A percentile compares a stretch with the other conserved stretches of the same genome.
phyloP scores from a whole-genome alignment of 2,329 filamentous ascomycete genomes.

The Madurella mycetomatis region DNA sequence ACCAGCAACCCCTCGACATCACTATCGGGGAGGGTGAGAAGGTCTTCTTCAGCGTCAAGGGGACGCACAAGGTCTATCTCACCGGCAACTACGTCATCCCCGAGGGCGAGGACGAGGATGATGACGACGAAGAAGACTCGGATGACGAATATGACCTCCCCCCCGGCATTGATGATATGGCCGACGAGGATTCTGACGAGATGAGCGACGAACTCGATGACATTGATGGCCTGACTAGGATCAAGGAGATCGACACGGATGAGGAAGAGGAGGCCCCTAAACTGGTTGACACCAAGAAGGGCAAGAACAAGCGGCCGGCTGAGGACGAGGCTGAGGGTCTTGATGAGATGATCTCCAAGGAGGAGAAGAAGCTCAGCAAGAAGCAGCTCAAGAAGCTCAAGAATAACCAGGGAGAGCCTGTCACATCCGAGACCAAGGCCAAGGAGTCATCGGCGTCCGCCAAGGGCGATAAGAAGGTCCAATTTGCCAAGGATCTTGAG shows the following conservation, averaged over 20 bases:
- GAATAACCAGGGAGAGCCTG: slow-evolving; percentile 94
- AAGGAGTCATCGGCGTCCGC: slow-evolving; percentile 36
- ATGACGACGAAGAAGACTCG: slow-evolving; percentile 61
- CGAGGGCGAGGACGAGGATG: slow-evolving; percentile 58
- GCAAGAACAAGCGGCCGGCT: slow-evolving; percentile 92
- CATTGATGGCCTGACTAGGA: slow-evolving; percentile 66
- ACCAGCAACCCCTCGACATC: slow-evolving; percentile 92
- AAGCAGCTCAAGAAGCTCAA: slow-evolving; percentile 98
- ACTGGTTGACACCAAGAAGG: slow-evolving; percentile 54
- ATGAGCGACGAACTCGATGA: slow-evolving; percentile 75
- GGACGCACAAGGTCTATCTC: slow-evolving; percentile 84
- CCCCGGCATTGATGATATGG: slow-evolving; percentile 72
- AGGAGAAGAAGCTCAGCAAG: slow-evolving; percentile 79
- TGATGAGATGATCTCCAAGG: slow-evolving; percentile 81
- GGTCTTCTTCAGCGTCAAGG: slow-evolving; percentile 87
- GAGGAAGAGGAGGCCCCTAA: slow-evolving; percentile 71
- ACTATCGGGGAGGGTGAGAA: slow-evolving; percentile 83
- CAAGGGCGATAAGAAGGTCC: slow-evolving; percentile 86
- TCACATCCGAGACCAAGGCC: slow-evolving; percentile 56
- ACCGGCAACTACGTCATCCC: slow-evolving; percentile 93
- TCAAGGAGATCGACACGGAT: slow-evolving; percentile 78
- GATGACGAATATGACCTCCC: slow-evolving; percentile 77
- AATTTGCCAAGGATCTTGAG: slow-evolving; percentile 98
- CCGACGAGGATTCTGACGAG: slow-evolving; percentile 61
- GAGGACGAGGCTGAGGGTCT: slow-evolving; percentile 66